A percentile compares a stretch with the other conserved stretches of the same genome.
Evolutionary conservation across 139 green algal genomes (phyloP).

Genomic region (Closterium sp.): DNA sequence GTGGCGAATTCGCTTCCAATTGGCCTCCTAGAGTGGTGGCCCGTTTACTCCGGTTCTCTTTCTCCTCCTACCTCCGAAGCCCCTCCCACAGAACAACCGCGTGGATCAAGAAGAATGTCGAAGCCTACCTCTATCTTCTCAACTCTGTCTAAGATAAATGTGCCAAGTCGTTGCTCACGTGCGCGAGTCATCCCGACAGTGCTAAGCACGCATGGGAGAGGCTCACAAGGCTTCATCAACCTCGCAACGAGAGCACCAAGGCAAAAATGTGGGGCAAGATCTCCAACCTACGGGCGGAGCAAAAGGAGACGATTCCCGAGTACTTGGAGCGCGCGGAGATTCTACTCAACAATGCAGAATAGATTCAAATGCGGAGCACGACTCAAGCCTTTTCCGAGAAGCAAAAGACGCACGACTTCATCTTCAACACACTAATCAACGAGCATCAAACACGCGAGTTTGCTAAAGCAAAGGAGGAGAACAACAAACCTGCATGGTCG

Average conservation of each 20-base stretch:
- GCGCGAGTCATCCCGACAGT: not conserved
- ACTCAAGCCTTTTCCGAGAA: not conserved
- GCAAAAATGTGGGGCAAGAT: not conserved
- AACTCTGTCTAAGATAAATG: not conserved
- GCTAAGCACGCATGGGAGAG: not conserved
- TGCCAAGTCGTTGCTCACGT: not conserved
- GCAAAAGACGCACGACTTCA: not conserved
- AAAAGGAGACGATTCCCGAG: not conserved
- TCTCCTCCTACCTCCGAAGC: not conserved
- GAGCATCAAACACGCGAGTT: not conserved
- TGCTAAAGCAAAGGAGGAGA: not conserved
- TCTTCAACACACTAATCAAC: not conserved
- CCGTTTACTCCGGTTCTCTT: not conserved
- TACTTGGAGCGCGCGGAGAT: not conserved
- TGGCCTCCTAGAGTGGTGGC: not conserved
- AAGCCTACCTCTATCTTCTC: not conserved
- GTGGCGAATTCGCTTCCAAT: not conserved
- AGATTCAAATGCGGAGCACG: not conserved
- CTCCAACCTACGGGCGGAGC: not conserved
- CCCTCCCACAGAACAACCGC: not conserved
- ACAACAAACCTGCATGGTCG: not conserved
- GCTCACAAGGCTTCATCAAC: not conserved
- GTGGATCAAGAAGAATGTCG: not conserved
- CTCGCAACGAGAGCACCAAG: not conserved
- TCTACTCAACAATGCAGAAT: not conserved